Evolutionary conservation across 1,284 basidiomycete genomes (phyloP).

Genomic region (Peniophora sp.): DNA sequence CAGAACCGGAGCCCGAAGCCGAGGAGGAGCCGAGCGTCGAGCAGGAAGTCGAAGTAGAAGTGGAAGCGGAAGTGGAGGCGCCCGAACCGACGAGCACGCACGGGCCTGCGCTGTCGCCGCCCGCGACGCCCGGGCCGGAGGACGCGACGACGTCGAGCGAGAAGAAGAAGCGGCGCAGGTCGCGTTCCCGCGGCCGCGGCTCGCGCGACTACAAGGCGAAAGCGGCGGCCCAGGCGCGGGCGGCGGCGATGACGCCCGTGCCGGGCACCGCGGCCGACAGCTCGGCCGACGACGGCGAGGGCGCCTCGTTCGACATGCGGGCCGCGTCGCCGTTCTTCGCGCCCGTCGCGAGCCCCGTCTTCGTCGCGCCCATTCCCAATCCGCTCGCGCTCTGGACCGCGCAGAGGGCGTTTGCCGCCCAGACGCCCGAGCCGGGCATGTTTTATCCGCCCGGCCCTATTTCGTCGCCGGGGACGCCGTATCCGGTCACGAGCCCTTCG

Average conservation of each 20-base stretch:
- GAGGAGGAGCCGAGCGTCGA: constrained; percentile 7
- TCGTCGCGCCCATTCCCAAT: constrained; percentile 59
- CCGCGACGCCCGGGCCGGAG: constrained; percentile 19
- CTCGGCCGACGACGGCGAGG: constrained; percentile 47
- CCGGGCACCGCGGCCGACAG: constrained; percentile 46
- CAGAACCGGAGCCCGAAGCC: constrained; percentile 9
- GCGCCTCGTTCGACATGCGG: no score
- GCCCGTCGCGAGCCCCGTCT: constrained; percentile 31
- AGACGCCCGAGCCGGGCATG: constrained; percentile 36
- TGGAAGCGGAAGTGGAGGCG: constrained; percentile 11
- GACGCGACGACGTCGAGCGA: constrained; percentile 16
- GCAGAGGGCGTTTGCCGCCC: constrained; percentile 39
- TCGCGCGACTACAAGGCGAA: constrained; percentile 68
- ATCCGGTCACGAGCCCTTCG: constrained; percentile 55
- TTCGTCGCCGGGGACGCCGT: constrained; percentile 32
- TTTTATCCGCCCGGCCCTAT: no score
- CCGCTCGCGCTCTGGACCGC: constrained; percentile 45
- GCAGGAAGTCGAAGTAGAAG: constrained; percentile 9
- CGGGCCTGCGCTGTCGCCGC: constrained; percentile 10
- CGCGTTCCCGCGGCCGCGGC: constrained; percentile 64
- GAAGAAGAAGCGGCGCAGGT: constrained; percentile 62
- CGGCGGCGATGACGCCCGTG: constrained; percentile 30
- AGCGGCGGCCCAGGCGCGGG: constrained; percentile 25
- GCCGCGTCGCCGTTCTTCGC: background rate
- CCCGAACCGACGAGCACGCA: constrained; percentile 17